Conservation (phyloP, 148 eudicot genomes). For the Rhododendron griersonianum region DNA sequence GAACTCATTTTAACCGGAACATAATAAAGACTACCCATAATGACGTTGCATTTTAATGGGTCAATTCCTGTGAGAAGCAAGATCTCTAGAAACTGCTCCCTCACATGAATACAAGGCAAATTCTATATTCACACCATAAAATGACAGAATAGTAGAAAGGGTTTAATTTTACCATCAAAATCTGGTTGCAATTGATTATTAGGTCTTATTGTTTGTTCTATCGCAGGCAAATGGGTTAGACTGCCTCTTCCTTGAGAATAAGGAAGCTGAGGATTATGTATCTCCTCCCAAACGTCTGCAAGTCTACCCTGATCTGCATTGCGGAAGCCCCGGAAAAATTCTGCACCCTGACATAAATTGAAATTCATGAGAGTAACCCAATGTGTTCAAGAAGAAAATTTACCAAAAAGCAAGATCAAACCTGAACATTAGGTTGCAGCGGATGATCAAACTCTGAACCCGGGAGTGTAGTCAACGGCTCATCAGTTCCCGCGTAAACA, state of each 20-base stretch:
- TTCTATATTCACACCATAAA: background rate
- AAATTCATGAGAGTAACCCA: background rate
- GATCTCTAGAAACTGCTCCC: background rate
- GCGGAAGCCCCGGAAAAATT: conserved; percentile 66
- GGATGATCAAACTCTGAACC: conserved; percentile 74
- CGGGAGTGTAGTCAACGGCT: conserved; percentile 63
- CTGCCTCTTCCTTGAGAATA: conserved; percentile 26
- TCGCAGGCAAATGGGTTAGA: conserved; percentile 34
- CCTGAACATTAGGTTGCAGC: conserved; percentile 56
- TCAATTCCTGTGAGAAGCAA: conserved; percentile 2
- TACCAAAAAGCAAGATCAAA: conserved; percentile 18
- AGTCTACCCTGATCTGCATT: conserved; percentile 52
- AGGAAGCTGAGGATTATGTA: conserved; percentile 52
- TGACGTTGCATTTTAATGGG: background rate
- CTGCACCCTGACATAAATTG: conserved; percentile 48
- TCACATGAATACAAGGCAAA: background rate
- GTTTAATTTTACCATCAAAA: conserved; percentile 53
- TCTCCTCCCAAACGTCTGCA: conserved; percentile 80
- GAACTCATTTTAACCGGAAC: background rate
- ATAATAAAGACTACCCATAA: background rate
- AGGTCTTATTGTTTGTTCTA: conserved; percentile 34
- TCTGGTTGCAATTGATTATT: conserved; percentile 36
- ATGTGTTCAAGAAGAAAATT: background rate
- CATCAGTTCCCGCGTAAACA: conserved; percentile 33
- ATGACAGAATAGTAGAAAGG: background rate